Conservation (phyloP, 768 basidiomycete genomes). For the Rhizopogon sp. region DNA sequence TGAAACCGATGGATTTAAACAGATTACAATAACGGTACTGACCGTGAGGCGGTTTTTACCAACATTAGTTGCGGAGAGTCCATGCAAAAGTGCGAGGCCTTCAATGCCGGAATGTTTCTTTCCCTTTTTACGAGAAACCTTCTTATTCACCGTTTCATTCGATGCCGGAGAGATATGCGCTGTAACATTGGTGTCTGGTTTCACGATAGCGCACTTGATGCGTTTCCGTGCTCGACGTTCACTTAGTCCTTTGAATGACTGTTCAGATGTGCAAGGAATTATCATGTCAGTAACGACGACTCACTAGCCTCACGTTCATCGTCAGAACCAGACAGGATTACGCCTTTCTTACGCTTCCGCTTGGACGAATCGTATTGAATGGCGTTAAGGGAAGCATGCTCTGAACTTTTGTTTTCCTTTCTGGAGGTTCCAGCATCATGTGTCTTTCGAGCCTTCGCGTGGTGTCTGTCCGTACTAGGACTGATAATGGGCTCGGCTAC, state of each 20-base stretch:
- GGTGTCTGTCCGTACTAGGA: background rate
- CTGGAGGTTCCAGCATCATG: background rate
- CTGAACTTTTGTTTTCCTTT: background rate
- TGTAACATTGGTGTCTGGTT: slow-evolving; percentile 16
- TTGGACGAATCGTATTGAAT: slow-evolving; percentile 7
- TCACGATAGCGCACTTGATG: slow-evolving; percentile 49
- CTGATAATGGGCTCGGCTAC: slow-evolving; percentile 8
- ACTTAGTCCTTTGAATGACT: slow-evolving; percentile 42
- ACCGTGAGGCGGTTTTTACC: slow-evolving; percentile 33
- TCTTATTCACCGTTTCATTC: slow-evolving; percentile 6
- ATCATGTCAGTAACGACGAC: slow-evolving; percentile 9
- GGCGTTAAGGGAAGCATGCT: background rate
- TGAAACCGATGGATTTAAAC: background rate
- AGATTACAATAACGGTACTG: background rate
- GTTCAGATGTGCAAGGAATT: background rate
- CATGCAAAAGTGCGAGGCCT: slow-evolving; percentile 31
- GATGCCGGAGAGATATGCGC: slow-evolving; percentile 6
- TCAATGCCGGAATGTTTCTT: slow-evolving; percentile 18
- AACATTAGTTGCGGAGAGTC: slow-evolving; percentile 33
- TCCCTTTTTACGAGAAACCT: slow-evolving; percentile 9
- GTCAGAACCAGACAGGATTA: slow-evolving; percentile 20
- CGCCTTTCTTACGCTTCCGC: slow-evolving; percentile 17
- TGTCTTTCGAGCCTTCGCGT: slow-evolving; percentile 3
- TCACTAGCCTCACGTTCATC: slow-evolving; percentile 32
- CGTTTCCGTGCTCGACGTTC: slow-evolving; percentile 65